These are phyloP conservation scores for Candida montana DNA, from an alignment of 805 yeast species.

Conservation along the genomic window DNA sequence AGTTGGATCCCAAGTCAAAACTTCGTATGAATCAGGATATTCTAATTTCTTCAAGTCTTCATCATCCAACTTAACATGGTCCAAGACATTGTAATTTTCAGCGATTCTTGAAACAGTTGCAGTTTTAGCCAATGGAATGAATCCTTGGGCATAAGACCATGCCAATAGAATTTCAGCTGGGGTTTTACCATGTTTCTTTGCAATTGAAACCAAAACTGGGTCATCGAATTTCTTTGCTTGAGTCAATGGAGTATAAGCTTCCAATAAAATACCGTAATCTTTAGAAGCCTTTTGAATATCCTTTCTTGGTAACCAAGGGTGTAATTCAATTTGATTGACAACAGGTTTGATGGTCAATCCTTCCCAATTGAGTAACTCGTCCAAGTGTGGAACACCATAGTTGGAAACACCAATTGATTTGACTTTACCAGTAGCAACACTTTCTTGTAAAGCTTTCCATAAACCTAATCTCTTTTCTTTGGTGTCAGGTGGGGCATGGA, in stretches of 20 bases:
- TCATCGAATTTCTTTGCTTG: slow-evolving; percentile 19
- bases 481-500: slow-evolving; percentile 59
- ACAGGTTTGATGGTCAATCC: slow-evolving; percentile 55
- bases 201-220: slow-evolving; percentile 18
- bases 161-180: slow-evolving; percentile 61
- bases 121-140: slow-evolving; percentile 68
- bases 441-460: slow-evolving; percentile 73
- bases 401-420: slow-evolving; percentile 76
- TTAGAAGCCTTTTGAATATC: slow-evolving; percentile 19
- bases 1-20: slow-evolving; percentile 60
- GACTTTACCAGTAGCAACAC: slow-evolving; percentile 52
- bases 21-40: slow-evolving; percentile 52
- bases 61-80: slow-evolving; percentile 36
- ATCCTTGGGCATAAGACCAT: slow-evolving; percentile 72
- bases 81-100: slow-evolving; percentile 49
- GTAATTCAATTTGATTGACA: slow-evolving; percentile 56
- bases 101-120: slow-evolving; percentile 45
- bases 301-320: slow-evolving; percentile 24
- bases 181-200: slow-evolving; percentile 35
- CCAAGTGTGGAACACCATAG: slow-evolving; percentile 55
- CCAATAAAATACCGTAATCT: slow-evolving; percentile 16
- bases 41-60: slow-evolving; percentile 38
- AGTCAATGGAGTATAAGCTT: slow-evolving; percentile 23
- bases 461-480: slow-evolving; percentile 47
- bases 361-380: slow-evolving; percentile 56